A percentile compares a stretch with the other conserved stretches of the same genome.
These are phyloP conservation scores for Malassezia sp. DNA, from an alignment of 1,284 basidiomycete genomes.

Conservation along the genomic window DNA sequence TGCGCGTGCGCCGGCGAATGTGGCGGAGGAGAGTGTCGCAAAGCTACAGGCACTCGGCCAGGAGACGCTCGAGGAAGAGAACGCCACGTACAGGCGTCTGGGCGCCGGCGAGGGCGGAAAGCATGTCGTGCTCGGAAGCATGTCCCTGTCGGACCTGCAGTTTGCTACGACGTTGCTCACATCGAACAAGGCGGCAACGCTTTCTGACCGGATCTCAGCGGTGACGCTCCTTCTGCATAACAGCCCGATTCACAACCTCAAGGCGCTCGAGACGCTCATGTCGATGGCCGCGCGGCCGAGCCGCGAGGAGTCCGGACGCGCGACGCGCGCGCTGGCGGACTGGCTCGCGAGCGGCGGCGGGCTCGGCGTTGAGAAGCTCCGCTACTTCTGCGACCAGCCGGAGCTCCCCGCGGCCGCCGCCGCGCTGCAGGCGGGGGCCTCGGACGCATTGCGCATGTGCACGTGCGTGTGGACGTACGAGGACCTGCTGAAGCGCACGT, in stretches of 20 bases:
- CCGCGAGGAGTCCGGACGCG: slow-evolving; percentile 79
- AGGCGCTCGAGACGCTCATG: slow-evolving; percentile 53
- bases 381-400: slow-evolving; percentile 82
- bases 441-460: slow-evolving; percentile 50
- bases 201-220: slow-evolving; percentile 85
- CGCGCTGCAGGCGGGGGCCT: slow-evolving; percentile 22
- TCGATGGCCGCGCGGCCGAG: slow-evolving; percentile 78
- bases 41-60: slow-evolving; percentile 28
- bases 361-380: slow-evolving; percentile 59
- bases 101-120: slow-evolving; percentile 30
- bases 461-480: slow-evolving; percentile 82
- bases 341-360: slow-evolving; percentile 70
- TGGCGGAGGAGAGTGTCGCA: slow-evolving; percentile 20
- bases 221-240: slow-evolving; percentile 80
- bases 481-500: slow-evolving; percentile 93
- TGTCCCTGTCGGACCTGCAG: slow-evolving; percentile 37
- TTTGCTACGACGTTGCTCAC: slow-evolving; percentile 41
- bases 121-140: slow-evolving; percentile 27
- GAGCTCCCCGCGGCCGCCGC: slow-evolving; percentile 55
- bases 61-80: slow-evolving; percentile 28
- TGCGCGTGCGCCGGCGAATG: slow-evolving; percentile 11
- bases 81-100: slow-evolving; percentile 27
- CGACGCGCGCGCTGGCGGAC: slow-evolving; percentile 78
- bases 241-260: slow-evolving; percentile 72
- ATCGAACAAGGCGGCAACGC: slow-evolving; percentile 52